A percentile compares a stretch with the other conserved stretches of the same genome.
Conservation (phyloP, 257 asterid genomes). For the Jacaranda copaia region DNA sequence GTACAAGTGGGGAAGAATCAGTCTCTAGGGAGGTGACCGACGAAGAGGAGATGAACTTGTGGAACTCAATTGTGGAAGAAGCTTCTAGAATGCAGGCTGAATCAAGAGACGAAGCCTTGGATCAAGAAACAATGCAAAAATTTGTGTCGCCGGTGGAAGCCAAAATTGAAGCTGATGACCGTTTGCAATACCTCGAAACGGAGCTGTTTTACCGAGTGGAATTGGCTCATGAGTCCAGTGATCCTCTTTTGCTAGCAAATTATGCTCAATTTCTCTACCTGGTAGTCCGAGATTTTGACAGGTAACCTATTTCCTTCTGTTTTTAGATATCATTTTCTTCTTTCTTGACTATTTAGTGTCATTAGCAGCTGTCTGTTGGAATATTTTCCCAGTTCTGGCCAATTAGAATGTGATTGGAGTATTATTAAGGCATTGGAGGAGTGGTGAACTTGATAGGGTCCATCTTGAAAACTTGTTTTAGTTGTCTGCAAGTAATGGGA, state of each 20-base stretch:
- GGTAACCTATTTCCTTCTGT: conserved; percentile 48
- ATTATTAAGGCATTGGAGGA: conserved; percentile 27
- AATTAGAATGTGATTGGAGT: conserved; percentile 26
- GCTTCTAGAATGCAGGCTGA: conserved; percentile 60
- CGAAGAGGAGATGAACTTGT: conserved; percentile 63
- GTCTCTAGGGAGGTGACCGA: conserved; percentile 46
- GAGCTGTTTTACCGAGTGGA: conserved; percentile 67
- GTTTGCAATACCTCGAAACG: conserved; percentile 51
- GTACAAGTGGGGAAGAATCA: conserved; percentile 1
- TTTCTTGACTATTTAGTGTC: conserved; percentile 27
- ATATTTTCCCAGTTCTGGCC: background rate
- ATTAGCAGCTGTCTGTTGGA: conserved; percentile 29
- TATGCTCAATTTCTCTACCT: conserved; percentile 91
- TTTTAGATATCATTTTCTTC: conserved; percentile 30
- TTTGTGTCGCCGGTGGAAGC: conserved; percentile 75
- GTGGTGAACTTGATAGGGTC: conserved; percentile 16
- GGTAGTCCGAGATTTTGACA: conserved; percentile 77
- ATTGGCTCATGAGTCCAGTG: conserved; percentile 73
- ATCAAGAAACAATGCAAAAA: conserved; percentile 63
- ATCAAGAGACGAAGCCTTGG: conserved; percentile 56
- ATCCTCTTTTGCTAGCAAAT: conserved; percentile 81
- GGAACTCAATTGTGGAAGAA: conserved; percentile 80
- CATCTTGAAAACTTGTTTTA: conserved; percentile 27
- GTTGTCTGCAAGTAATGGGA: conserved; percentile 31
- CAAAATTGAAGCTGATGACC: conserved; percentile 65